Conservation (phyloP, 495 filamentous ascomycete genomes). For the Aspergillus sparsus region DNA sequence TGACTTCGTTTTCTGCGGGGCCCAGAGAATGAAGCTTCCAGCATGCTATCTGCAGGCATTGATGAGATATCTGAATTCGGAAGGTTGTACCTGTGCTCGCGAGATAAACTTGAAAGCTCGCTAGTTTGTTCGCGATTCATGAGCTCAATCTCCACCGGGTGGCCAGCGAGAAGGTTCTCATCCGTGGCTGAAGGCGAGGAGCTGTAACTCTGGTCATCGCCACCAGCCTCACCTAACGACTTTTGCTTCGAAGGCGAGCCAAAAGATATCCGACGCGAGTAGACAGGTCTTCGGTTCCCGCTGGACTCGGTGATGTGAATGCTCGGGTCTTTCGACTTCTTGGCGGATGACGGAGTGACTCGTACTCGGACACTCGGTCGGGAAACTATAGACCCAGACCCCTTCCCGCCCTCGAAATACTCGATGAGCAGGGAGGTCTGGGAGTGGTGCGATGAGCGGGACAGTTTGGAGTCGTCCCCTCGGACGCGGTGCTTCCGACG, state of each 20-base stretch:
- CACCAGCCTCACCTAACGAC: constrained; percentile 42
- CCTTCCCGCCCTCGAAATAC: constrained; percentile 91
- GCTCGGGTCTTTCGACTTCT: constrained; percentile 61
- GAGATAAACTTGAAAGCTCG: constrained; percentile 59
- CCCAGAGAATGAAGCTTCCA: constrained; percentile 62
- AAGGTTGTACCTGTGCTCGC: constrained; percentile 59
- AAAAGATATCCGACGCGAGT: constrained; percentile 64
- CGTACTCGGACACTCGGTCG: constrained; percentile 93
- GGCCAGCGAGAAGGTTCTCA: constrained; percentile 70
- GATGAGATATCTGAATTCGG: constrained; percentile 83
- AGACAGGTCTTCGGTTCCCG: constrained; percentile 63
- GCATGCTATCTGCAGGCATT: constrained; percentile 87
- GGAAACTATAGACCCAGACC: constrained; percentile 56
- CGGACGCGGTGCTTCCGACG: constrained; percentile 57
- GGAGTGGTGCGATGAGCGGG: constrained; percentile 59
- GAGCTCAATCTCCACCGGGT: constrained; percentile 85
- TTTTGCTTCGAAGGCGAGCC: constrained; percentile 57
- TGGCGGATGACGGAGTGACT: constrained; percentile 75
- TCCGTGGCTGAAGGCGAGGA: constrained; percentile 75
- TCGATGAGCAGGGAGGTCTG: constrained; percentile 96
- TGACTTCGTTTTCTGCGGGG: constrained; percentile 58
- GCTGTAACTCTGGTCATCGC: constrained; percentile 58
- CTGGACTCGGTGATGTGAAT: constrained; percentile 81
- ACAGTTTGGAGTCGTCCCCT: constrained; percentile 55
- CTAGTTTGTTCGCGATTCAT: constrained; percentile 57